A percentile compares a stretch with the other conserved stretches of the same genome.
phyloP scores from a whole-genome alignment of 2,329 filamentous ascomycete species.

The Sporothrix inflata region DNA sequence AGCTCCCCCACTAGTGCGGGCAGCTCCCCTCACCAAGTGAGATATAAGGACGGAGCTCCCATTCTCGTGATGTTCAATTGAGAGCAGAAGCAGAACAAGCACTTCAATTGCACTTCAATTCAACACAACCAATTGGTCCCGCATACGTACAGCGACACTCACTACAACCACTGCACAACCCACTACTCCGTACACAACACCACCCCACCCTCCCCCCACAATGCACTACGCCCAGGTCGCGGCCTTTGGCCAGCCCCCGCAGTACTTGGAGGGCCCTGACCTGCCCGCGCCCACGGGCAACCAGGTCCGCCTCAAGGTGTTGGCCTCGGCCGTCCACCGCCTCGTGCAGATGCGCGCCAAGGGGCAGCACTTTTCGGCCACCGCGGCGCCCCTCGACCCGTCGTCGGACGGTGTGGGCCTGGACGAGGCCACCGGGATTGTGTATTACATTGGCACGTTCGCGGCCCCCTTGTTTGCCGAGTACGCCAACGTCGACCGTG shows the following conservation, averaged over 20 bases:
- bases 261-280: conserved; percentile 30
- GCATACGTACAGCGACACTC: too few species aligned
- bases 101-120: too few species aligned
- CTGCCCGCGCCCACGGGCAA: conserved; percentile 23
- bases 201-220: too few species aligned
- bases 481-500: conserved; percentile 51
- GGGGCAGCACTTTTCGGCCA: conserved; percentile 58
- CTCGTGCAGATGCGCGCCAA: conserved; percentile 57
- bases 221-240: conserved; percentile 29
- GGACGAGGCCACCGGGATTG: conserved; percentile 48
- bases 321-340: conserved; percentile 56
- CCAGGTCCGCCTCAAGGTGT: conserved; percentile 54
- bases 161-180: too few species aligned
- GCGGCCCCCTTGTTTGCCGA: conserved; percentile 47
- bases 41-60: not conserved
- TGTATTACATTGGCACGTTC: conserved; percentile 55
- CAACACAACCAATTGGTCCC: not conserved
- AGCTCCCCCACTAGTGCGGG: not conserved
- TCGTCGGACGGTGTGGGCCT: conserved; percentile 58
- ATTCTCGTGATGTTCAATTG: not conserved
- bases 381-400: conserved; percentile 53
- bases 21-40: not conserved
- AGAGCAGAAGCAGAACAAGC: not conserved
- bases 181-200: too few species aligned
- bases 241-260: conserved; percentile 29